These are phyloP conservation scores for Mortierella claussenii DNA, from an alignment of 192 early-diverging fungal species.

Conservation along the genomic window DNA sequence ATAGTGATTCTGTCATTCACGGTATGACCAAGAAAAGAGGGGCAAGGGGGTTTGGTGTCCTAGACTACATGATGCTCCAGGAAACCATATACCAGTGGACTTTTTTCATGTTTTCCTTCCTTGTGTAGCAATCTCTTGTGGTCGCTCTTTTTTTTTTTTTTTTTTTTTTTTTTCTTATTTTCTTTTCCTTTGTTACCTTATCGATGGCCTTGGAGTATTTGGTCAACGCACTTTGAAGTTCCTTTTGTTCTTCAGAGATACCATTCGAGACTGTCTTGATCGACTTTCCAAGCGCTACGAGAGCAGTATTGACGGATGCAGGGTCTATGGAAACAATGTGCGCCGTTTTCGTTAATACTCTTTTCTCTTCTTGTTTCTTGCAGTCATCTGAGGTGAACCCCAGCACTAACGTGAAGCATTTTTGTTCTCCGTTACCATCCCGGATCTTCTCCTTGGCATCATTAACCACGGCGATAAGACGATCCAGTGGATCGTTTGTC, in stretches of 20 bases:
- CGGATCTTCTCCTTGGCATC: constrained; percentile 55
- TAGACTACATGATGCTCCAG: too few species aligned
- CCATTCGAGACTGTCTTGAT: constrained; percentile 42
- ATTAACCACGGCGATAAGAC: constrained; percentile 55
- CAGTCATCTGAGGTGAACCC: too few species aligned
- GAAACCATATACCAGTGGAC: too few species aligned
- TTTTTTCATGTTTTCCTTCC: too few species aligned
- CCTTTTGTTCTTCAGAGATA: constrained; percentile 67
- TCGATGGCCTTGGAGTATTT: constrained; percentile 84
- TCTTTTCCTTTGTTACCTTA: constrained; percentile 59
- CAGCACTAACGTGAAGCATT: neutral
- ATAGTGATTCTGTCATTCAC: neutral
- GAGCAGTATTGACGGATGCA: constrained; percentile 12
- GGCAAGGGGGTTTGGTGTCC: neutral
- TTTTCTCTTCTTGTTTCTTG: too few species aligned
- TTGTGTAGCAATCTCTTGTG: too few species aligned
- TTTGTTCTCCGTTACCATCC: constrained; percentile 12
- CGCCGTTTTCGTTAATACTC: too few species aligned
- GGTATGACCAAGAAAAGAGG: too few species aligned
- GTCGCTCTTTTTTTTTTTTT: too few species aligned
- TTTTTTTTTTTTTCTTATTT: constrained; percentile 18
- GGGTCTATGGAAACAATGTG: too few species aligned
- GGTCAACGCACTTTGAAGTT: constrained; percentile 66
- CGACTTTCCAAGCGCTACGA: constrained; percentile 23
- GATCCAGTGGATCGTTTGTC: constrained; percentile 59